A percentile compares a stretch with the other conserved stretches of the same genome.
Evolutionary conservation across 2,329 filamentous ascomycete species (phyloP).

Genomic region (Catunica adiposa): DNA sequence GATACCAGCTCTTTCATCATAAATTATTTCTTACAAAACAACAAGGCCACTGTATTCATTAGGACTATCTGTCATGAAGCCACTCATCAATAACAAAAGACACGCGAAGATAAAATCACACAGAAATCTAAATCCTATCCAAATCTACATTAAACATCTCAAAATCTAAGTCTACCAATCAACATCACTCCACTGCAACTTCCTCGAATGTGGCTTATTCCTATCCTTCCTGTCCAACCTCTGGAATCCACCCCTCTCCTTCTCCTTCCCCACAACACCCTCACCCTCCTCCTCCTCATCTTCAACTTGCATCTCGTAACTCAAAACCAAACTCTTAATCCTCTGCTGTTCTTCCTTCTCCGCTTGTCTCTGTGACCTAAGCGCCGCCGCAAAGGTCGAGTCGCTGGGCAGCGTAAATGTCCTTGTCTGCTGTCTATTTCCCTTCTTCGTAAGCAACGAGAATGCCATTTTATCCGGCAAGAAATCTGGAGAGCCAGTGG

Average conservation of each 20-base stretch:
- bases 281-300: conserved; percentile 53
- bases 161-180: too few species aligned
- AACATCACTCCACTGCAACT: conserved; percentile 88
- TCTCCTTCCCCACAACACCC: conserved; percentile 16
- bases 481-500: background rate
- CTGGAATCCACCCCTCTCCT: conserved; percentile 34
- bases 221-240: conserved; percentile 44
- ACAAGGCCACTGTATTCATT: too few species aligned
- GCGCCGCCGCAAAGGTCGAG: conserved; percentile 85
- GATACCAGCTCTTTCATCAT: too few species aligned
- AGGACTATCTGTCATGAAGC: too few species aligned
- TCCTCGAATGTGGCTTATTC: conserved; percentile 65
- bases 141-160: too few species aligned
- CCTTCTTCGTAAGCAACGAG: conserved; percentile 84
- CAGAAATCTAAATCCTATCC: too few species aligned
- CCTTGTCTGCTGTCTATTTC: conserved; percentile 88
- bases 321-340: conserved; percentile 94
- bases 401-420: conserved; percentile 81
- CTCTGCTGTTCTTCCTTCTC: conserved; percentile 93
- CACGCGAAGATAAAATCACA: too few species aligned
- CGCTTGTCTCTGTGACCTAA: conserved; percentile 89
- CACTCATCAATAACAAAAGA: too few species aligned
- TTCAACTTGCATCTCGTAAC: conserved; percentile 79
- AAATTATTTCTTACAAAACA: too few species aligned
- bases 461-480: conserved; percentile 66